phyloP scores from a whole-genome alignment of 257 asterid genomes.

The Capsicum chinense region DNA sequence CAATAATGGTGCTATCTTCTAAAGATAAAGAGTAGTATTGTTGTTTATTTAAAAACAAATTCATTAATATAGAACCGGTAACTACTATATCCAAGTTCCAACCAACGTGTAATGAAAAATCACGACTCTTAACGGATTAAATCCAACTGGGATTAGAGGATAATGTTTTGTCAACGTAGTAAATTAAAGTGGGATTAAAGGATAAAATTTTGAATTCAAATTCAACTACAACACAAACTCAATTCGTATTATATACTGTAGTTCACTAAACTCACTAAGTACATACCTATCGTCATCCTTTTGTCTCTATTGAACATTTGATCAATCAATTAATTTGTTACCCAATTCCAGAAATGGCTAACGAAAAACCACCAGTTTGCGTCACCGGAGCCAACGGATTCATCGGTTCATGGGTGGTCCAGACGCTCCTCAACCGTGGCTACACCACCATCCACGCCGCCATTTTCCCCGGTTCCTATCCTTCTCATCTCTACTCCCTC shows the following conservation, averaged over 20 bases:
- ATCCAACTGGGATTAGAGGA: background rate
- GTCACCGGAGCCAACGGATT: constrained; percentile 96
- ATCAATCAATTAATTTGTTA: background rate
- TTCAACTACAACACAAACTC: background rate
- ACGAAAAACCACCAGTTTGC: constrained; percentile 61
- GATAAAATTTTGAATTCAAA: background rate
- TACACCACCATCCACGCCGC: constrained; percentile 90
- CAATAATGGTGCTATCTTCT: no score
- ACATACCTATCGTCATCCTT: background rate
- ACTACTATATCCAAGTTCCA: background rate
- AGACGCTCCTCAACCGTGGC: constrained; percentile 63
- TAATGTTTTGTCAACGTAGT: no score
- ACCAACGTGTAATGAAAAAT: background rate
- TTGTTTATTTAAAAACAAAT: background rate
- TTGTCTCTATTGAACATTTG: background rate
- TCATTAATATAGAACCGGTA: background rate
- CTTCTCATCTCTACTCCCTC: constrained; percentile 73
- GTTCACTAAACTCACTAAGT: background rate
- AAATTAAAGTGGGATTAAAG: background rate
- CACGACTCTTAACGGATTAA: background rate
- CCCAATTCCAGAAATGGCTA: constrained; percentile 14
- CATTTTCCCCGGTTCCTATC: constrained; percentile 71
- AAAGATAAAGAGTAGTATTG: no score
- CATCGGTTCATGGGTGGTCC: constrained; percentile 86
- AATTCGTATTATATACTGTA: background rate